Evolutionary conservation across 345 rosid species (phyloP).

Genomic region (Stellera chamaejasme): DNA sequence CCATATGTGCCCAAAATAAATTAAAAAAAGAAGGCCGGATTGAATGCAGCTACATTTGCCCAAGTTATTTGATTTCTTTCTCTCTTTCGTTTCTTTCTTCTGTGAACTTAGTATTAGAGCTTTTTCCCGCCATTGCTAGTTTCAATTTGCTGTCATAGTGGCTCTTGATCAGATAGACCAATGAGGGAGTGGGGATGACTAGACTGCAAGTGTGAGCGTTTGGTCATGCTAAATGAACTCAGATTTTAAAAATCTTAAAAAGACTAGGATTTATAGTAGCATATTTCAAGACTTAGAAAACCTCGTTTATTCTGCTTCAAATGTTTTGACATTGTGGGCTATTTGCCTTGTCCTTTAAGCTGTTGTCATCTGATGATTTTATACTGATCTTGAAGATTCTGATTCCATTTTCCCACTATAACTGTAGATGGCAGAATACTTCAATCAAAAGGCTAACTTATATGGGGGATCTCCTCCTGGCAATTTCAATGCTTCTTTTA

Average conservation of each 20-base stretch:
- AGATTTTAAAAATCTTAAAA: not conserved
- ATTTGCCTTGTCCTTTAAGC: too few relatives aligned
- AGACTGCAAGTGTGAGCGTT: too few relatives aligned
- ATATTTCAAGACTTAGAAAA: not conserved
- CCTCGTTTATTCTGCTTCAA: not conserved
- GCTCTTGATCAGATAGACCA: too few relatives aligned
- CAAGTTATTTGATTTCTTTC: too few relatives aligned
- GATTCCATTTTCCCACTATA: constrained; percentile 6
- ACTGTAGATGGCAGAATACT: constrained; percentile 57
- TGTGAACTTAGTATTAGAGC: too few relatives aligned
- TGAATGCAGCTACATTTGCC: too few relatives aligned
- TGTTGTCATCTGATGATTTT: not conserved
- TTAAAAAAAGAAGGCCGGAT: too few relatives aligned
- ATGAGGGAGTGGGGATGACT: not conserved
- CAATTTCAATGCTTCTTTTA: constrained; percentile 59
- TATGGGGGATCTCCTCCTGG: constrained; percentile 47
- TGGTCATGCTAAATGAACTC: not conserved
- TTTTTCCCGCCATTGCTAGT: too few relatives aligned
- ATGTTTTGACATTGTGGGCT: not conserved
- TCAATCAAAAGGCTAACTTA: constrained; percentile 42
- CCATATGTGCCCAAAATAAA: too few relatives aligned
- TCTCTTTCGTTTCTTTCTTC: too few relatives aligned
- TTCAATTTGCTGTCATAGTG: too few relatives aligned
- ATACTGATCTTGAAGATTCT: not conserved
- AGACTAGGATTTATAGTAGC: too few relatives aligned